Conservation (phyloP, 441 rosid genomes). For the Gossypium schwendimanii region DNA sequence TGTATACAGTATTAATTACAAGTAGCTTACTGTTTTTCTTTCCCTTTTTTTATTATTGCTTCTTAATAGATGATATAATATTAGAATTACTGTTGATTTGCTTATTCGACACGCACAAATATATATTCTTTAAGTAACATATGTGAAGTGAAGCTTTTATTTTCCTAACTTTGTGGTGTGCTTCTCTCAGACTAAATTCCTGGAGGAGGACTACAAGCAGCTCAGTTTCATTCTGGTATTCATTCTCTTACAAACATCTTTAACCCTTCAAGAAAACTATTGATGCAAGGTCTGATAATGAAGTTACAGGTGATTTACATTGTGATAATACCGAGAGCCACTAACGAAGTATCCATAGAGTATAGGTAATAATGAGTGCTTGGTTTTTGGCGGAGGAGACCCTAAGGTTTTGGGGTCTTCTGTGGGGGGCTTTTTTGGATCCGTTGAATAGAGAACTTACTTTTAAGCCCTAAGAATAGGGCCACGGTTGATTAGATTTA, state of each 20-base stretch:
- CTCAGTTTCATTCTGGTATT: constrained; percentile 42
- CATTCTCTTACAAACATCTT: not conserved
- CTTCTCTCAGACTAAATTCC: constrained; percentile 34
- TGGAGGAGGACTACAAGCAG: constrained; percentile 49
- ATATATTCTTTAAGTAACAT: not conserved
- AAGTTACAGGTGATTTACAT: no score
- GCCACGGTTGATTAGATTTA: no score
- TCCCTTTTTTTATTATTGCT: not conserved
- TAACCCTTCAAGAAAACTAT: constrained; percentile 23
- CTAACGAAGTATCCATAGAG: no score
- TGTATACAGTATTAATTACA: constrained; percentile 14
- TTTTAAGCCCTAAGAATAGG: no score
- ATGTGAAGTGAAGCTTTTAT: not conserved
- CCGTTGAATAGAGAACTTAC: no score
- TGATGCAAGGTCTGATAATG: no score
- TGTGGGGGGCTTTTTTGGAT: no score
- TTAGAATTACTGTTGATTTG: not conserved
- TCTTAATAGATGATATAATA: not conserved
- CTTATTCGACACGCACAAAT: not conserved
- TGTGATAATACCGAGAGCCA: no score
- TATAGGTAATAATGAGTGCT: no score
- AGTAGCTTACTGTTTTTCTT: not conserved
- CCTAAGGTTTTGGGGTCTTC: no score
- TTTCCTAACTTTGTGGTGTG: not conserved
- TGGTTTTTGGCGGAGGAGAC: no score